Evolutionary conservation across 169 alveolate species (phyloP).

Genomic region (Plasmodium relictum): DNA sequence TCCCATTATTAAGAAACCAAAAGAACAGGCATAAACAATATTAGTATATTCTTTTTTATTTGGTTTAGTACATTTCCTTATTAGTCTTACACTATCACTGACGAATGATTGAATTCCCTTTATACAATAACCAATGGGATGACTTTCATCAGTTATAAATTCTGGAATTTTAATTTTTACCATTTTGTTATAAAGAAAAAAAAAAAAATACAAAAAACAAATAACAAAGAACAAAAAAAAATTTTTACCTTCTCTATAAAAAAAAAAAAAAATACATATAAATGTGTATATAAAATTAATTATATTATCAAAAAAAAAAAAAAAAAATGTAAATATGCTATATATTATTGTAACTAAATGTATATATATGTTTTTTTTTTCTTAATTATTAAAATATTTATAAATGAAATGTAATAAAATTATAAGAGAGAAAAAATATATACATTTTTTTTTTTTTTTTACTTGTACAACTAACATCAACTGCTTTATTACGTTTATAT

Average conservation of each 20-base stretch:
- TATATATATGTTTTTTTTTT: not conserved
- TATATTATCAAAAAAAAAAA: not conserved
- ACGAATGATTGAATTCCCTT: slow-evolving; percentile 89
- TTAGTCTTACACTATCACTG: slow-evolving; percentile 92
- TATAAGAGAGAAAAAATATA: not conserved
- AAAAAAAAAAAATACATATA: not conserved
- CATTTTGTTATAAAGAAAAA: slow-evolving; percentile 11
- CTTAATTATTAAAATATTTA: not conserved
- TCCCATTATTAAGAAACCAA: slow-evolving; percentile 97
- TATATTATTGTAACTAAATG: not conserved
- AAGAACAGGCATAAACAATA: slow-evolving; percentile 92
- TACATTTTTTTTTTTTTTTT: not conserved
- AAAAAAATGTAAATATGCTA: not conserved
- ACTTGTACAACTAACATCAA: not conserved
- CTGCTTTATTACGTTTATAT: not conserved
- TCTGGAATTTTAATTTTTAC: slow-evolving; percentile 73
- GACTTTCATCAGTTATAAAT: slow-evolving; percentile 84
- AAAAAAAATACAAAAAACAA: not conserved
- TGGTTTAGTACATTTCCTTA: slow-evolving; percentile 96
- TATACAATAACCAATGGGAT: slow-evolving; percentile 89
- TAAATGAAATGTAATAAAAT: not conserved
- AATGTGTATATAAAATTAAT: not conserved
- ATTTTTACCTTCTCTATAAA: not conserved
- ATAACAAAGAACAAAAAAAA: not conserved
- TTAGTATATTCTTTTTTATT: slow-evolving; percentile 92